phyloP scores from a whole-genome alignment of 768 basidiomycete species.

The Mrakia frigida region DNA sequence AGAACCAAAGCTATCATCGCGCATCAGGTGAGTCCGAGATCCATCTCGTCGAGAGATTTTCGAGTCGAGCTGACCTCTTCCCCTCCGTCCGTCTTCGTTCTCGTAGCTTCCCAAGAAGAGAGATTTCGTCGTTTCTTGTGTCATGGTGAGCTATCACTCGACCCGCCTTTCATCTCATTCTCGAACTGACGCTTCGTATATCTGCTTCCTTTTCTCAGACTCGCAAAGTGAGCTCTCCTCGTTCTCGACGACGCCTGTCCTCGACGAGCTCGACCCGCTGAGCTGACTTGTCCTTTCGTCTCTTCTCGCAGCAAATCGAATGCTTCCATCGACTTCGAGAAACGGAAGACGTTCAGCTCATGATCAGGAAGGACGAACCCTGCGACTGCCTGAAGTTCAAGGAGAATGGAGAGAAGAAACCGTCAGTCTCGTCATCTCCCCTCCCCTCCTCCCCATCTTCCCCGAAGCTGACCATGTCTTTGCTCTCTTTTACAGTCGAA shows the following conservation, averaged over 20 bases:
- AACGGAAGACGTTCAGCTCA: constrained; percentile 55
- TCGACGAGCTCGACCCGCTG: too few relatives aligned
- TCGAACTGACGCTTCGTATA: not conserved
- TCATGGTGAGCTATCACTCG: constrained; percentile 53
- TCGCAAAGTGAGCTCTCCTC: not conserved
- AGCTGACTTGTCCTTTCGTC: not conserved
- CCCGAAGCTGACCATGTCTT: not conserved
- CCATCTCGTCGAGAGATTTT: not conserved
- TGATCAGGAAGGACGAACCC: constrained; percentile 63
- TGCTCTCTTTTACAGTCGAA: not conserved
- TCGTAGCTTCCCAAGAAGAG: constrained; percentile 61
- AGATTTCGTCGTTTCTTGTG: constrained; percentile 89
- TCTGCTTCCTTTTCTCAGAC: not conserved
- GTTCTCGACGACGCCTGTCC: not conserved
- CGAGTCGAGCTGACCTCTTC: not conserved
- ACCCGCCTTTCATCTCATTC: not conserved
- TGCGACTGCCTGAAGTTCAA: constrained; percentile 66
- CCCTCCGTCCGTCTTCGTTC: not conserved
- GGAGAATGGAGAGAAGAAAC: constrained; percentile 32
- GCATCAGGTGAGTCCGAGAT: constrained; percentile 50
- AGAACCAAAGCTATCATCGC: constrained; percentile 67
- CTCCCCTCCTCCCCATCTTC: not conserved
- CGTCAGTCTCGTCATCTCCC: not conserved
- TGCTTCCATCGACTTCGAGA: constrained; percentile 1
- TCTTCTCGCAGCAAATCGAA: not conserved